Evolutionary conservation across 164 flowering plant genomes (phyloP).

Genomic region (Vitis cinerea): DNA sequence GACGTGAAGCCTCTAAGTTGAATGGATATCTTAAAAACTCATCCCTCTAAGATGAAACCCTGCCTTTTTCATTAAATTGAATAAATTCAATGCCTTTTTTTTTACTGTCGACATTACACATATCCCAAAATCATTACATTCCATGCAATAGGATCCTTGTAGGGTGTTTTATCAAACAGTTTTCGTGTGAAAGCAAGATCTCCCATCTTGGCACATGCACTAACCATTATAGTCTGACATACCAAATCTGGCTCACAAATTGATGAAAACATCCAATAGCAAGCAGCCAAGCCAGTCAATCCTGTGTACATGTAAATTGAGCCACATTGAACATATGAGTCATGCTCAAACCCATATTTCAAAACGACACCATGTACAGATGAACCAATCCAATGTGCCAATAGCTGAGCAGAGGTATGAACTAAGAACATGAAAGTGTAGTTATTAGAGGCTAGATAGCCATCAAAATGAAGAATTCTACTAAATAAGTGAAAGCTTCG

Average conservation of each 20-base stretch:
- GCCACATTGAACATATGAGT: too few relatives aligned
- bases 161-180: too few relatives aligned
- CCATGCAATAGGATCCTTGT: too few relatives aligned
- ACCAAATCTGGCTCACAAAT: conserved; percentile 45
- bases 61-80: conserved; percentile 41
- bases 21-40: too few relatives aligned
- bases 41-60: conserved; percentile 11
- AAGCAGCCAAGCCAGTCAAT: conserved; percentile 31
- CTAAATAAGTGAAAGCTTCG: conserved; percentile 34
- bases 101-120: conserved; percentile 38
- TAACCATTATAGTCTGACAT: conserved; percentile 46
- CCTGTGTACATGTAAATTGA: too few relatives aligned
- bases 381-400: conserved; percentile 13
- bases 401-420: conserved; percentile 40
- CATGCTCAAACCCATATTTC: too few relatives aligned
- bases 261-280: conserved; percentile 22
- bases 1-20: too few relatives aligned
- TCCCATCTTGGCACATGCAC: conserved; percentile 43
- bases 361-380: too few relatives aligned
- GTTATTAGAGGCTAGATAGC: conserved; percentile 37
- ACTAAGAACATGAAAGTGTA: conserved; percentile 55
- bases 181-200: conserved; percentile 27
- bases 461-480: conserved; percentile 23
- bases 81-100: conserved; percentile 38
- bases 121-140: conserved; percentile 58